Evolutionary conservation across 352 stramenopile genomes (phyloP).

Genomic region (Phytophthora hibernalis): DNA sequence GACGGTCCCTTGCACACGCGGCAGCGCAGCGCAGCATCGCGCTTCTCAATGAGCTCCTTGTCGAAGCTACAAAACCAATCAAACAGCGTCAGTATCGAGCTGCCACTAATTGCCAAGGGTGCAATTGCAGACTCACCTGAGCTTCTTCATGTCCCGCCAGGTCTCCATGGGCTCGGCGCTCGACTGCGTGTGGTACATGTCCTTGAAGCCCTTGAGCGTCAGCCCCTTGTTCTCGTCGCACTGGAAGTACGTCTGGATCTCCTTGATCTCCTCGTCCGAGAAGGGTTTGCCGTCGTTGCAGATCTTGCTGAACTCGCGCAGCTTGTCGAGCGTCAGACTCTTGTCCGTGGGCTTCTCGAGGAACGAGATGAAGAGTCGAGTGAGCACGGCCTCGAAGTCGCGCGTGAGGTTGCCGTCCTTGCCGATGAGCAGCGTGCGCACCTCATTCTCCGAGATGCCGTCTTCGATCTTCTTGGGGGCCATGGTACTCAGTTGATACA

Average conservation of each 20-base stretch:
- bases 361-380: constrained; percentile 88
- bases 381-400: constrained; percentile 88
- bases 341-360: constrained; percentile 81
- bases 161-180: constrained; percentile 90
- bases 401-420: constrained; percentile 84
- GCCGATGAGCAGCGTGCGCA: constrained; percentile 83
- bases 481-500: too few relatives aligned
- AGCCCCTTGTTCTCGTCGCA: constrained; percentile 92
- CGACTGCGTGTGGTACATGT: constrained; percentile 93
- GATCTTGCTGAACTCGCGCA: constrained; percentile 90
- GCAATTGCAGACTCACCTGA: constrained; percentile 57
- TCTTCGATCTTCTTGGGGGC: constrained; percentile 64
- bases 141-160: constrained; percentile 91
- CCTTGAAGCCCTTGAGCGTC: constrained; percentile 90
- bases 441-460: constrained; percentile 81
- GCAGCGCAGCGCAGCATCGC: constrained; percentile 75
- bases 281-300: constrained; percentile 91
- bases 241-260: constrained; percentile 93
- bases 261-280: constrained; percentile 89
- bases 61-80: constrained; percentile 49
- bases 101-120: constrained; percentile 7
- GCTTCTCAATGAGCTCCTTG: constrained; percentile 78
- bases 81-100: constrained; percentile 17
- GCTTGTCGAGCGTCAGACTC: constrained; percentile 84
- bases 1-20: constrained; percentile 82